Evolutionary conservation across 2,329 filamentous ascomycete genomes (phyloP), one percentile per base, ranked within the genome.

Genomic region (Epichloe glyceriae): DNA sequence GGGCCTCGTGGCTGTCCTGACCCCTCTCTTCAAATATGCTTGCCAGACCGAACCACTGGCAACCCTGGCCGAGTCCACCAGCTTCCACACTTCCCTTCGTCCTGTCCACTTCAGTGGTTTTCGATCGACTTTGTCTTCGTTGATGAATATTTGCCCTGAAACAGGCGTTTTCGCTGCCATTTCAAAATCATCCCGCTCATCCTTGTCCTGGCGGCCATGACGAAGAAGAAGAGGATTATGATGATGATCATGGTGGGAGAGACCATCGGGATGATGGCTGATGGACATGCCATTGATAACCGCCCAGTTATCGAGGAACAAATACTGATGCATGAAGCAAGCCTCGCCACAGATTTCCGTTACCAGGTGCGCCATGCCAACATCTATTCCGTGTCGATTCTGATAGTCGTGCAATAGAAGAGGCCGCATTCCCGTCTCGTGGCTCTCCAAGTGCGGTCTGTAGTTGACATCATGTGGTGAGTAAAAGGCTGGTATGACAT

Each of bases 271-370:
- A 55, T 74, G 72, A 46, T 72, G 64, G 40, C 64, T 67, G 52
- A 75, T 64, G 33, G 70, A 69, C 56, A 71, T 64, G 5, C 73
- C 73, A 53, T 73, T 74, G 42, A 72, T 67, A 5, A 75, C 63
- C 4, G 74, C 63, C 72, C 72, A 75, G 56, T 67, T 64, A 56
- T 73, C 70, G 39, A 58, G 61, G 58, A 74, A 74, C 34, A 63
- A 58, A 53, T 71, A 74, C 6, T 71, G 67, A 56, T 73, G 71
- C 54, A 74, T 64, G 57, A 73, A 74, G 55, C 71, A 73, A 11
- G 64, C 61, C 49, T 73, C 70, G 19, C 72, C 72, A 55, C 71
- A 73, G 8, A 66, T 59, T 26, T 68, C 65, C 0, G 70, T 62
- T 17, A 74, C 65, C 11, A 69, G 58, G 54, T 73, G 70, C 1